These are phyloP conservation scores for Cicer pinnatifidum DNA, from an alignment of 306 rosid genomes.

Conservation along the genomic window DNA sequence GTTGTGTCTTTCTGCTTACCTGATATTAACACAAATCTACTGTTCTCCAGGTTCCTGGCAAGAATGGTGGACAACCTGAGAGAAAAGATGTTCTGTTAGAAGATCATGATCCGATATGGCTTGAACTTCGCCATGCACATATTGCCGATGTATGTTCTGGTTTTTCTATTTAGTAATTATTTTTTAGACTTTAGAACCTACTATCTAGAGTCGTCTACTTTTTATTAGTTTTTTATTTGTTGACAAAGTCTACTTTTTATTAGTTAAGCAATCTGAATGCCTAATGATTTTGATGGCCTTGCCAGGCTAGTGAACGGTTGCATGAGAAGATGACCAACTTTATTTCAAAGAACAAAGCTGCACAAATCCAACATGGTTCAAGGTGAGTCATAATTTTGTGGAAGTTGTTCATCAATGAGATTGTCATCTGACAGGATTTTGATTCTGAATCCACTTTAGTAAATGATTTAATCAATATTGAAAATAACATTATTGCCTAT, in stretches of 20 bases:
- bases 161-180: conserved; percentile 20
- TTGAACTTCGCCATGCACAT: conserved; percentile 95
- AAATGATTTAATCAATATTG: conserved; percentile 1
- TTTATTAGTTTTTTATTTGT: not conserved
- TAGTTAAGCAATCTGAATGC: conserved; percentile 19
- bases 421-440: conserved; percentile 18
- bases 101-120: conserved; percentile 96
- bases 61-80: conserved; percentile 79
- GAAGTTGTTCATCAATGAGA: conserved; percentile 10
- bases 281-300: conserved; percentile 49
- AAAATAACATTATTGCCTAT: conserved; percentile 13
- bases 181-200: conserved; percentile 11
- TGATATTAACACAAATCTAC: conserved; percentile 39
- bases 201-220: conserved; percentile 24
- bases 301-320: conserved; percentile 90
- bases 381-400: conserved; percentile 57
- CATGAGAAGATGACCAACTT: conserved; percentile 93
- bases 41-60: conserved; percentile 69
- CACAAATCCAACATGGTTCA: conserved; percentile 89
- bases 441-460: conserved; percentile 25
- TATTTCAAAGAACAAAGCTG: conserved; percentile 85
- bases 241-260: conserved; percentile 12
- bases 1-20: conserved; percentile 26
- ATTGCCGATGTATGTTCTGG: conserved; percentile 78
- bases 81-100: conserved; percentile 89